These are phyloP conservation scores for Aulographum hederae DNA, from an alignment of 2,329 filamentous ascomycete genomes.

Conservation along the genomic window DNA sequence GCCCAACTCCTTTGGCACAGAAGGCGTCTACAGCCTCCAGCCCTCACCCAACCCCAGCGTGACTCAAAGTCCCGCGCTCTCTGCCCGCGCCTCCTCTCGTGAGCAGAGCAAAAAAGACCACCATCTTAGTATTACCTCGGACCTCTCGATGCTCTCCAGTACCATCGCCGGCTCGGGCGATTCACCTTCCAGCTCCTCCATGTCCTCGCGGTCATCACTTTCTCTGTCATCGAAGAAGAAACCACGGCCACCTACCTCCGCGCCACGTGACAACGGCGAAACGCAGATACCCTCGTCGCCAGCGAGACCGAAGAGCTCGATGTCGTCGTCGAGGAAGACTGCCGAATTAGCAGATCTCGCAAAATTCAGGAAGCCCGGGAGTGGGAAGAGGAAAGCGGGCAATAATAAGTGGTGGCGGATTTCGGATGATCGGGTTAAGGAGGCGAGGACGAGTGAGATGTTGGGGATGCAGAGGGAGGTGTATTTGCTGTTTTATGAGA, in stretches of 20 bases:
- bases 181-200: constrained; percentile 4
- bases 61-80: constrained; percentile 10
- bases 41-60: constrained; percentile 24
- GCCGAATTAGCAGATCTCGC: constrained; percentile 1
- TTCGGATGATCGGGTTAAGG: constrained; percentile 90
- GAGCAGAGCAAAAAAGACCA: constrained; percentile 1
- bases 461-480: constrained; percentile 89
- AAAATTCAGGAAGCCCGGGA: too few relatives aligned
- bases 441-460: constrained; percentile 82
- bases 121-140: constrained; percentile 1
- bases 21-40: constrained; percentile 52
- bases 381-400: constrained; percentile 33
- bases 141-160: constrained; percentile 1
- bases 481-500: constrained; percentile 89
- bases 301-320: neutral
- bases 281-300: neutral
- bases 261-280: neutral
- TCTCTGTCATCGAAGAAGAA: constrained; percentile 2
- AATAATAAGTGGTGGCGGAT: constrained; percentile 91
- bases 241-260: neutral
- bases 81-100: constrained; percentile 12
- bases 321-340: neutral
- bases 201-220: neutral
- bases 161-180: constrained; percentile 1
- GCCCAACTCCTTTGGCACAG: constrained; percentile 57